Conservation (phyloP, 73 alveolate species). For the Blepharisma stoltei region DNA sequence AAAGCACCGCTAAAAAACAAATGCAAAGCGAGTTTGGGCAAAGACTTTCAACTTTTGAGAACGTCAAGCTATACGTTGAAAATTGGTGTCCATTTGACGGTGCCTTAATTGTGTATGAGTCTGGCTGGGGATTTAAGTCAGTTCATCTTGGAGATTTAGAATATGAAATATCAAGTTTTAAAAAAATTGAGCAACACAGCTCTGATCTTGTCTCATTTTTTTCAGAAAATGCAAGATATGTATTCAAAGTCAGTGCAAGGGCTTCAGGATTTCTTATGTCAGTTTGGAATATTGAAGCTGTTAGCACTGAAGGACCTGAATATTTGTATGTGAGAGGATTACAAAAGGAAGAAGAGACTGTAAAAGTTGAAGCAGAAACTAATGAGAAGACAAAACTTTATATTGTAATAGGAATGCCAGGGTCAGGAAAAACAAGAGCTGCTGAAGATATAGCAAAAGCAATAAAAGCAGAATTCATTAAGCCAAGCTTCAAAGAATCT, state of each 20-base stretch:
- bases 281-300: background rate
- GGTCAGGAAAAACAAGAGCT: constrained; percentile 57
- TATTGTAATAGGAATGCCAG: constrained; percentile 53
- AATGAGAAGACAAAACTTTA: constrained; percentile 22
- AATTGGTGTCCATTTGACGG: background rate
- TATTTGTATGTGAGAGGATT: background rate
- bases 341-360: background rate
- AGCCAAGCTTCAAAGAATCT: background rate
- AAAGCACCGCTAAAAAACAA: background rate
- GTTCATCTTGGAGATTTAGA: background rate
- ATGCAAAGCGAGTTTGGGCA: background rate
- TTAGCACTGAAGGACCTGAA: constrained; percentile 9
- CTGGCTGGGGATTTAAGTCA: constrained; percentile 23
- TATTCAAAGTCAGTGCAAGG: background rate
- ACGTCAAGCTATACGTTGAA: background rate
- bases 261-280: background rate
- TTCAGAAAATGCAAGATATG: background rate
- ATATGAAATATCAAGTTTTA: background rate
- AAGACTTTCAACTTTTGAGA: background rate
- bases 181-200: constrained; percentile 4
- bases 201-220: background rate
- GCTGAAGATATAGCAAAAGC: constrained; percentile 49
- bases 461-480: constrained; percentile 34
- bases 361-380: constrained; percentile 17
- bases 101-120: background rate